Evolutionary conservation across 495 filamentous ascomycete genomes (phyloP).

Genomic region (Arthonia radiata): DNA sequence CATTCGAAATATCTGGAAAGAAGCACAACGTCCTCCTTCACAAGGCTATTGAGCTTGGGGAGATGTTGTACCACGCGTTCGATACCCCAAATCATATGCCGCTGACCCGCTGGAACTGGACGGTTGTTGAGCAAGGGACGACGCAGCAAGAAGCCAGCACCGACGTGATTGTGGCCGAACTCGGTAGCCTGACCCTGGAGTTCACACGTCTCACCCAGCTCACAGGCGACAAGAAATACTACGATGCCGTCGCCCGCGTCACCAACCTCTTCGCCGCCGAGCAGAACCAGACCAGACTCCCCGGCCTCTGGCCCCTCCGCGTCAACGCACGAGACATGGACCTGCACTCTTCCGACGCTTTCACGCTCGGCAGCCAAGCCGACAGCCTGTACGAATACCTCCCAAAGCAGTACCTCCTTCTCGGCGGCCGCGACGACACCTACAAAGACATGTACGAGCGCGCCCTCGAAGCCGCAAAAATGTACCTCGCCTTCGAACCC

Average conservation of each 20-base stretch:
- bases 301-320: constrained; percentile 16
- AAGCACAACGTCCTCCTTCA: constrained; percentile 9
- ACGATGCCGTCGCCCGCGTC: constrained; percentile 12
- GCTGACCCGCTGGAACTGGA: constrained; percentile 26
- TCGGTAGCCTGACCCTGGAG: constrained; percentile 14
- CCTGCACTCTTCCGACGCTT: constrained; percentile 17
- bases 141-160: constrained; percentile 17
- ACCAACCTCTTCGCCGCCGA: constrained; percentile 10
- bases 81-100: constrained; percentile 17
- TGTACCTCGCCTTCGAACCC: constrained; percentile 14
- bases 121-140: constrained; percentile 10
- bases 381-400: constrained; percentile 18
- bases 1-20: too few species aligned
- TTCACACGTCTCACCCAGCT: constrained; percentile 14
- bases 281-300: constrained; percentile 13
- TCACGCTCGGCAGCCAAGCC: constrained; percentile 14
- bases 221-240: constrained; percentile 14
- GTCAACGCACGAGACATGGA: constrained; percentile 14
- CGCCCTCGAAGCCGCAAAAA: constrained; percentile 12
- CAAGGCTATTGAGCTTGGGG: constrained; percentile 15
- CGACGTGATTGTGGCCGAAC: constrained; percentile 16
- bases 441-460: constrained; percentile 12
- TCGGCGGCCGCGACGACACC: constrained; percentile 13
- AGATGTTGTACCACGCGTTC: constrained; percentile 15
- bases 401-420: constrained; percentile 22